Conservation (phyloP, 2,329 filamentous ascomycete species). For the Xylaria sp. region DNA sequence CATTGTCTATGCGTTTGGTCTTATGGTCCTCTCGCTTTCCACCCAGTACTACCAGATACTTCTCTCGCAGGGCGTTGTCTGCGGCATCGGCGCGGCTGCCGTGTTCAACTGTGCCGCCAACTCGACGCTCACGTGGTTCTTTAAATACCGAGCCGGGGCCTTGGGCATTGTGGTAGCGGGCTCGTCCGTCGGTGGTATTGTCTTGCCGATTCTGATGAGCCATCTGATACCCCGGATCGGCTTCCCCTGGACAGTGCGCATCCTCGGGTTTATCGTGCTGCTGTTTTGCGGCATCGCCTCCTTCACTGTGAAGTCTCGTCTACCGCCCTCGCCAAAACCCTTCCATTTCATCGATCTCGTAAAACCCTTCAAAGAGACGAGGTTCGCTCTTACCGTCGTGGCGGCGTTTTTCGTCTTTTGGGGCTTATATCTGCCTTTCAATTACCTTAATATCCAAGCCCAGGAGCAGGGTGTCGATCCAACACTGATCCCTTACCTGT, state of each 20-base stretch:
- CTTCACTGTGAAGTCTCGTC: constrained; percentile 44
- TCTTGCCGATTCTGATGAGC: constrained; percentile 64
- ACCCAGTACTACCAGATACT: constrained; percentile 49
- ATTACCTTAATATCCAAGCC: constrained; percentile 28
- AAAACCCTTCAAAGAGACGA: constrained; percentile 50
- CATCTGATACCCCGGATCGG: constrained; percentile 51
- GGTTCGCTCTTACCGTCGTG: constrained; percentile 14
- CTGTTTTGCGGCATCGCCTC: constrained; percentile 40
- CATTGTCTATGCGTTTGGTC: constrained; percentile 59
- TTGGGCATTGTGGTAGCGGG: constrained; percentile 46
- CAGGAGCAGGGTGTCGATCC: constrained; percentile 25
- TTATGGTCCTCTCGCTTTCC: constrained; percentile 65
- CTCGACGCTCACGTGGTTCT: constrained; percentile 28
- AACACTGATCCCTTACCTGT: constrained; percentile 21
- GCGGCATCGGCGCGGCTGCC: constrained; percentile 39
- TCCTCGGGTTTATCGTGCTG: constrained; percentile 46
- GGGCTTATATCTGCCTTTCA: constrained; percentile 29
- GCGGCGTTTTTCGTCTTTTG: constrained; percentile 26
- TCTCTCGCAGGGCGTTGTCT: constrained; percentile 45
- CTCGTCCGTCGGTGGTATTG: constrained; percentile 55
- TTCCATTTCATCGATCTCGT: constrained; percentile 55
- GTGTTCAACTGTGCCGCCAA: constrained; percentile 30
- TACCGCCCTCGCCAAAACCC: constrained; percentile 45
- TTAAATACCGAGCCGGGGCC: constrained; percentile 18
- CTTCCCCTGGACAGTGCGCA: constrained; percentile 49